Evolutionary conservation across 192 early-diverging fungal genomes (phyloP).

Genomic region (Rhizophlyctis rosea): DNA sequence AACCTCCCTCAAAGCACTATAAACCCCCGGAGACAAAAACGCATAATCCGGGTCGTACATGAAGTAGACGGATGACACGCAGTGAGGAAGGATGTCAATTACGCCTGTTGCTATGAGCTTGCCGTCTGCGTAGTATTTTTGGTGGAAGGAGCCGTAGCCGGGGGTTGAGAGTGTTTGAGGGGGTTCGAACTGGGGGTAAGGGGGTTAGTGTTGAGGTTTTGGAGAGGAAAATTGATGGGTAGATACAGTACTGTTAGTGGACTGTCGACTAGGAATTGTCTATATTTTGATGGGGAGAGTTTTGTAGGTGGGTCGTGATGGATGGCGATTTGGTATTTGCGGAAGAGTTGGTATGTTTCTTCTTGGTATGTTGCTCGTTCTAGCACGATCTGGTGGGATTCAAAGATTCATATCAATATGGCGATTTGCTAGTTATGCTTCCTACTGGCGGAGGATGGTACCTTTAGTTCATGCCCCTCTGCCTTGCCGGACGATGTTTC

Average conservation of each 20-base stretch:
- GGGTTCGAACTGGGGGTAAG: conserved; percentile 1
- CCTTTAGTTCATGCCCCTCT: conserved; percentile 35
- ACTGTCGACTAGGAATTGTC: conserved; percentile 70
- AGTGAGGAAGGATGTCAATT: conserved; percentile 83
- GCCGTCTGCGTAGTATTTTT: conserved; percentile 84
- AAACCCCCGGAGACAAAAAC: conserved; percentile 77
- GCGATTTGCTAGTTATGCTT: not conserved
- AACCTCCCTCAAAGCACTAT: conserved; percentile 82
- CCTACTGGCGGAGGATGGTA: no score
- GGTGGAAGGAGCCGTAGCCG: conserved; percentile 80
- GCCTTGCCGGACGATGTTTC: conserved; percentile 6
- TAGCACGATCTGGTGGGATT: conserved; percentile 44
- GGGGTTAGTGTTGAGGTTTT: not conserved
- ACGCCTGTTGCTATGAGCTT: conserved; percentile 86
- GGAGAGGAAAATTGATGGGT: not conserved
- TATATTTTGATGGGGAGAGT: conserved; percentile 48
- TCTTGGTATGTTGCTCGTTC: conserved; percentile 66
- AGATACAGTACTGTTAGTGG: conserved; percentile 47
- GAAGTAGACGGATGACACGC: conserved; percentile 91
- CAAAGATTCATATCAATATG: no score
- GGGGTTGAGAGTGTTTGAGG: conserved; percentile 21
- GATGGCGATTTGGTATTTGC: conserved; percentile 76
- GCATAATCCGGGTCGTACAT: conserved; percentile 89
- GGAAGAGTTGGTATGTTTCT: conserved; percentile 74
- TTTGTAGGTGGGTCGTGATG: conserved; percentile 69